Percentiles rank a stretch among this genome's conserved stretches.
phyloP scores from a whole-genome alignment of 345 rosid genomes.

The Euclidium syriacum region DNA sequence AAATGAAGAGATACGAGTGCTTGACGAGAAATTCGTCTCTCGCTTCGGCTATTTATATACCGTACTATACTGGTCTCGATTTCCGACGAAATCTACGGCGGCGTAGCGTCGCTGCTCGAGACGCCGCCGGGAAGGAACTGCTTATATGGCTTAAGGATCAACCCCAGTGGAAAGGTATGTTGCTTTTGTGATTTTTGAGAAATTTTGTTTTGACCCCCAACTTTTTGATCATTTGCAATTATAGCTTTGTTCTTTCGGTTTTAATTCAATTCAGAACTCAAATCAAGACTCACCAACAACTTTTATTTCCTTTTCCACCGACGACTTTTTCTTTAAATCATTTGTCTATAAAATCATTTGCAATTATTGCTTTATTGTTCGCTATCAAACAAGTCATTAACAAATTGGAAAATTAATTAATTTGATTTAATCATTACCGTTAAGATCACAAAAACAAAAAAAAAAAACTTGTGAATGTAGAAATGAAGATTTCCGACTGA shows the following conservation, averaged over 20 bases:
- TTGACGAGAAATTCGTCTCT: constrained; percentile 43
- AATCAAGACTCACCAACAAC: neutral
- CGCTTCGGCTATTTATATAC: constrained; percentile 51
- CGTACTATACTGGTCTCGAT: constrained; percentile 51
- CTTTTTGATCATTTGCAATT: neutral
- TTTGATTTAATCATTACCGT: too few relatives aligned
- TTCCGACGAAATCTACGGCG: constrained; percentile 47
- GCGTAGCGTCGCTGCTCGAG: constrained; percentile 35
- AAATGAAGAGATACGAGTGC: constrained; percentile 51
- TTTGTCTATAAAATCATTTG: too few relatives aligned
- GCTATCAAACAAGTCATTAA: too few relatives aligned
- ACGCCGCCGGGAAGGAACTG: constrained; percentile 31
- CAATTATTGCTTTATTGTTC: too few relatives aligned
- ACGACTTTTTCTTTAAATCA: constrained; percentile 15
- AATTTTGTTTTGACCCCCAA: neutral
- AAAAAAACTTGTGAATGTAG: too few relatives aligned
- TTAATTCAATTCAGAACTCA: neutral
- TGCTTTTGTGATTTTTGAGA: neutral
- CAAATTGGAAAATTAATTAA: too few relatives aligned
- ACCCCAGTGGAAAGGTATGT: constrained; percentile 45
- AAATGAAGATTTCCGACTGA: too few relatives aligned
- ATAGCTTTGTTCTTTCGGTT: neutral
- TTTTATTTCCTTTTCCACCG: neutral
- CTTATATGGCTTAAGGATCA: constrained; percentile 32
- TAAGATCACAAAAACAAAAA: too few relatives aligned